Evolutionary conservation across 768 basidiomycete genomes (phyloP).

Genomic region (Pleurotus ostreatus): DNA sequence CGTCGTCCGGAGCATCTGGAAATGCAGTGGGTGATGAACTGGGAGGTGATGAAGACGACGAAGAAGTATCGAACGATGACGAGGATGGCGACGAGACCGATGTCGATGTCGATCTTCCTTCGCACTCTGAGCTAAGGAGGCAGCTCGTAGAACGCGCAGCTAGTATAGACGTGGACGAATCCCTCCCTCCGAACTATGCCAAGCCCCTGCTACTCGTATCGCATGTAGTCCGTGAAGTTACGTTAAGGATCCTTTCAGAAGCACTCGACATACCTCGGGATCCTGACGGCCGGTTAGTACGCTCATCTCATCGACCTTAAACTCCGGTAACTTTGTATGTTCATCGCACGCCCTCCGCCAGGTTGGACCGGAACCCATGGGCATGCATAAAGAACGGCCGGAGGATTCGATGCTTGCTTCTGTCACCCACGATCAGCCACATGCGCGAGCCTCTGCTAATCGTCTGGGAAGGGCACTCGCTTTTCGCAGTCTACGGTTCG

Average conservation of each 20-base stretch:
- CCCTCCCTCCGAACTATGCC: neutral
- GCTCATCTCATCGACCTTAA: too few species aligned
- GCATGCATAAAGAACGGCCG: neutral
- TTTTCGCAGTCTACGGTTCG: neutral
- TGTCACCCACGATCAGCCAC: neutral
- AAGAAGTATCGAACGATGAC: neutral
- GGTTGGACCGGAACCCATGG: neutral
- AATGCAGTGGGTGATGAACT: neutral
- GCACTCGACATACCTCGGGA: neutral
- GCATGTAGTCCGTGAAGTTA: neutral
- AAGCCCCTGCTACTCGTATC: neutral
- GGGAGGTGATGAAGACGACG: neutral
- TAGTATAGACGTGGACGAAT: neutral
- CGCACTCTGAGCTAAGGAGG: neutral
- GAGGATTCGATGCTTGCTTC: neutral
- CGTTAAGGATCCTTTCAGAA: neutral
- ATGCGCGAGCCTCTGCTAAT: neutral
- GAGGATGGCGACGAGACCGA: neutral
- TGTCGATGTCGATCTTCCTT: neutral
- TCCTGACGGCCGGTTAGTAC: neutral
- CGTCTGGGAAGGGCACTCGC: neutral
- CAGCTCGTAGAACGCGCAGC: neutral
- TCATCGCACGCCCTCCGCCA: neutral
- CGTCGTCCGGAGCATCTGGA: too few species aligned
- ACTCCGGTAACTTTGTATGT: neutral